phyloP scores from a whole-genome alignment of 805 yeast genomes.

The Zygosaccharomyces rouxii region DNA sequence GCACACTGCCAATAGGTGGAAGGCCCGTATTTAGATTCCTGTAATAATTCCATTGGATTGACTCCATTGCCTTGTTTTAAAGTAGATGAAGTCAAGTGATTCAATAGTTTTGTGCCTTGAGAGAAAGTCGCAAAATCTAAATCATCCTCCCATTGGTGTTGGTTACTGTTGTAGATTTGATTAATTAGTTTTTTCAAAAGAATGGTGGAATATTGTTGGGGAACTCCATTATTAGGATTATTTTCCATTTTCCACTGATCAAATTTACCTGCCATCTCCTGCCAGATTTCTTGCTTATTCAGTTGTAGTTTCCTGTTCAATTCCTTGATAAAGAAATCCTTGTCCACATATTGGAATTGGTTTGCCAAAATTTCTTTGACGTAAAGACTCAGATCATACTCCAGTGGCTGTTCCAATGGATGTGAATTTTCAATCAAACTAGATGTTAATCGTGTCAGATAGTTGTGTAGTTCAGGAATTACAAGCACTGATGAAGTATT shows the following conservation, averaged over 20 bases:
- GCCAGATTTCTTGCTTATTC: slow-evolving; percentile 27
- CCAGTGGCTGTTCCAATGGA: slow-evolving; percentile 8
- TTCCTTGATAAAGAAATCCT: slow-evolving; percentile 26
- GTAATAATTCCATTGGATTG: slow-evolving; percentile 27
- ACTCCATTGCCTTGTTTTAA: slow-evolving; percentile 29
- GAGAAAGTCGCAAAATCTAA: slow-evolving; percentile 35
- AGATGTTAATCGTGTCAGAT: slow-evolving; percentile 20
- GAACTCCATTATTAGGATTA: slow-evolving; percentile 6
- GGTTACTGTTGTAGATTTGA: slow-evolving; percentile 32
- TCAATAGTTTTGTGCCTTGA: slow-evolving; percentile 38
- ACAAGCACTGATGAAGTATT: slow-evolving; percentile 24
- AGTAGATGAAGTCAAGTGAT: slow-evolving; percentile 35
- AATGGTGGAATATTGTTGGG: slow-evolving; percentile 27
- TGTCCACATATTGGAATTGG: slow-evolving; percentile 32
- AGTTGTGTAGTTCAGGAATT: slow-evolving; percentile 31
- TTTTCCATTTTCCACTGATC: slow-evolving; percentile 11
- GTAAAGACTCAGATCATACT: slow-evolving; percentile 29
- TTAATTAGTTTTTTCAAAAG: slow-evolving; percentile 28
- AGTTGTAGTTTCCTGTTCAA: slow-evolving; percentile 25
- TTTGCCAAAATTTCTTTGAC: slow-evolving; percentile 32
- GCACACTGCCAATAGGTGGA: slow-evolving; percentile 35
- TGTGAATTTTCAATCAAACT: slow-evolving; percentile 12
- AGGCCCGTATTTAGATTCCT: slow-evolving; percentile 18
- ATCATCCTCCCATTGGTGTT: slow-evolving; percentile 35
- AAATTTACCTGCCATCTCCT: slow-evolving; percentile 21